phyloP scores from a whole-genome alignment of 1,139 yeast species.

The Geotrichum citri-aurantii region DNA sequence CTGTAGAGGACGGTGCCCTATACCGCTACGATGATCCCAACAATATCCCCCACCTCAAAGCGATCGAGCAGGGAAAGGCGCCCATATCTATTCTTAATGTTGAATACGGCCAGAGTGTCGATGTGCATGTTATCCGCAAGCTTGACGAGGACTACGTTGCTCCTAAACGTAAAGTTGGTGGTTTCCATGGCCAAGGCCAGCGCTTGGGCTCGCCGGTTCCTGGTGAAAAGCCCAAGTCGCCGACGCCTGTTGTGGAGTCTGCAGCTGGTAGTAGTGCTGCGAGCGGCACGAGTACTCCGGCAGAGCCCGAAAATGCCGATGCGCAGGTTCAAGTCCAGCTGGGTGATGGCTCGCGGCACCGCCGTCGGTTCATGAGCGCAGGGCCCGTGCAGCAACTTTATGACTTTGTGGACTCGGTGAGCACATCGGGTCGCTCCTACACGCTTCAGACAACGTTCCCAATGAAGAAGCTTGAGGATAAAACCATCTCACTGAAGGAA shows the following conservation, averaged over 20 bases:
- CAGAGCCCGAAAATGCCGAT: slow-evolving; percentile 52
- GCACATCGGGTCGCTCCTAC: slow-evolving; percentile 47
- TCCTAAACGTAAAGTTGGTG: slow-evolving; percentile 62
- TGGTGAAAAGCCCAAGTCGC: slow-evolving; percentile 43
- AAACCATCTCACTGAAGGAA: slow-evolving; percentile 53
- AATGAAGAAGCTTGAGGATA: slow-evolving; percentile 61
- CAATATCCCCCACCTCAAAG: slow-evolving; percentile 68
- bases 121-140: slow-evolving; percentile 76
- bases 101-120: slow-evolving; percentile 90
- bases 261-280: slow-evolving; percentile 18
- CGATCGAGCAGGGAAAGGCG: slow-evolving; percentile 84
- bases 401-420: slow-evolving; percentile 53
- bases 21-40: slow-evolving; percentile 87
- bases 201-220: slow-evolving; percentile 88
- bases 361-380: slow-evolving; percentile 57
- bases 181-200: slow-evolving; percentile 80
- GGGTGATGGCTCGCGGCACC: slow-evolving; percentile 69
- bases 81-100: slow-evolving; percentile 83
- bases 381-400: slow-evolving; percentile 68
- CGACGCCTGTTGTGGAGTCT: slow-evolving; percentile 22
- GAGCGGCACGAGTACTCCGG: slow-evolving; percentile 25
- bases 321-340: slow-evolving; percentile 76
- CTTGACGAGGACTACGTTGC: slow-evolving; percentile 76
- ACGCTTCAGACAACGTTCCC: slow-evolving; percentile 81
- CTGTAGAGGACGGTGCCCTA: slow-evolving; percentile 84